Conservation (phyloP, 768 basidiomycete genomes). For the Hemileccinum rubropunctum region DNA sequence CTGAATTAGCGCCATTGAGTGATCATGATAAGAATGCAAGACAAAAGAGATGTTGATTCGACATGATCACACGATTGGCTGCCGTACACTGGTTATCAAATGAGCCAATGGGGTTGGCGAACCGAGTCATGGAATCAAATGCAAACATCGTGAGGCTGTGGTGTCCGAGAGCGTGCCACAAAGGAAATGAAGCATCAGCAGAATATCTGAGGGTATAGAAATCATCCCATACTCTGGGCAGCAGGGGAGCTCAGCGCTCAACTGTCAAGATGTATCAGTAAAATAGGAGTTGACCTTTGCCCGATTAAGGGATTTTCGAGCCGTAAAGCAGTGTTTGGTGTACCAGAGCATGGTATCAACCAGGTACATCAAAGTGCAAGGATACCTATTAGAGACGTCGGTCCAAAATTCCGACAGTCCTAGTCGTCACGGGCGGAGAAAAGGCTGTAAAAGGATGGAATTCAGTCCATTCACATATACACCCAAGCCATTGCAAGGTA, state of each 20-base stretch:
- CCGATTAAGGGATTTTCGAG: constrained; percentile 3
- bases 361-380: constrained; percentile 23
- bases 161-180: constrained; percentile 30
- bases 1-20: constrained; percentile 8
- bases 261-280: background rate
- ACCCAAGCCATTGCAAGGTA: background rate
- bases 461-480: constrained; percentile 6
- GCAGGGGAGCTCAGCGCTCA: background rate
- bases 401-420: constrained; percentile 7
- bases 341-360: constrained; percentile 16
- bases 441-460: constrained; percentile 11
- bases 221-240: background rate
- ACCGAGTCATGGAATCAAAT: constrained; percentile 1
- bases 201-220: constrained; percentile 17
- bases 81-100: constrained; percentile 2
- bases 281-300: background rate
- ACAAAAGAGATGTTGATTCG: constrained; percentile 1
- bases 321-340: constrained; percentile 10
- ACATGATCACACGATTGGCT: constrained; percentile 4
- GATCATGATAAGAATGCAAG: constrained; percentile 4
- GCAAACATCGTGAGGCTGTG: constrained; percentile 23
- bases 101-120: constrained; percentile 1
- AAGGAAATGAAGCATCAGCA: constrained; percentile 24
- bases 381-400: constrained; percentile 12
- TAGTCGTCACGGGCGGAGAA: constrained; percentile 16